Evolutionary conservation across 2,329 filamentous ascomycete species (phyloP).

Genomic region (Xylaria multiplex): DNA sequence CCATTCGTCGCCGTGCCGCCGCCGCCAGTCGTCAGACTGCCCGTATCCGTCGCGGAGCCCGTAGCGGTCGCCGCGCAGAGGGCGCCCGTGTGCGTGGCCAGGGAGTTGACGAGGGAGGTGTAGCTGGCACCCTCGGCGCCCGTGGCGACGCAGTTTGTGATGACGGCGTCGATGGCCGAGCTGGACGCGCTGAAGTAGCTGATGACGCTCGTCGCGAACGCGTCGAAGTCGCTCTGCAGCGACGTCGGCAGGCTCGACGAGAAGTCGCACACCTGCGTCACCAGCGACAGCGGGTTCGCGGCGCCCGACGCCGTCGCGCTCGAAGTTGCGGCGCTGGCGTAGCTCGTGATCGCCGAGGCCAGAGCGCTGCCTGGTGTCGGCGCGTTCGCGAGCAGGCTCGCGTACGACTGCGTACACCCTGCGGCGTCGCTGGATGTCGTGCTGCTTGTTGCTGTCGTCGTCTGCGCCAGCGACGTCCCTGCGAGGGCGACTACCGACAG

Average conservation of each 20-base stretch:
- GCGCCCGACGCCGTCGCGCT: background rate
- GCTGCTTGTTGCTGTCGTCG: background rate
- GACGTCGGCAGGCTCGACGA: slow-evolving; percentile 32
- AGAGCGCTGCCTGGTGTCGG: slow-evolving; percentile 32
- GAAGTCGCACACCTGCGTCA: slow-evolving; percentile 37
- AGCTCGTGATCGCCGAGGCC: slow-evolving; percentile 33
- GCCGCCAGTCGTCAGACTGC: background rate
- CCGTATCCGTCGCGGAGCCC: background rate
- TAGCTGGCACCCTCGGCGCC: slow-evolving; percentile 19
- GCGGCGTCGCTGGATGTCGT: background rate
- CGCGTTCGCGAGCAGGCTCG: slow-evolving; percentile 5
- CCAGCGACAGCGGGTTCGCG: slow-evolving; percentile 21
- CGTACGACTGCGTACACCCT: slow-evolving; percentile 23
- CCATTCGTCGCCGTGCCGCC: background rate
- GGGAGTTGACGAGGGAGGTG: slow-evolving; percentile 28
- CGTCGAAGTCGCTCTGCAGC: slow-evolving; percentile 33
- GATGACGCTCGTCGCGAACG: slow-evolving; percentile 33
- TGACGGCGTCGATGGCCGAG: slow-evolving; percentile 35
- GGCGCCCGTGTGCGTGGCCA: slow-evolving; percentile 31
- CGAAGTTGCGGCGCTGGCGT: slow-evolving; percentile 3
- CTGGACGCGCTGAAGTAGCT: slow-evolving; percentile 32
- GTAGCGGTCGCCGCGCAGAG: slow-evolving; percentile 21
- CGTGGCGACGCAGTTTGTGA: slow-evolving; percentile 29
- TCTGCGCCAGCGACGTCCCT: slow-evolving; percentile 20
- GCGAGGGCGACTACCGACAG: slow-evolving; percentile 21